Conservation (phyloP, 768 basidiomycete species). For the Boletus patriciae region DNA sequence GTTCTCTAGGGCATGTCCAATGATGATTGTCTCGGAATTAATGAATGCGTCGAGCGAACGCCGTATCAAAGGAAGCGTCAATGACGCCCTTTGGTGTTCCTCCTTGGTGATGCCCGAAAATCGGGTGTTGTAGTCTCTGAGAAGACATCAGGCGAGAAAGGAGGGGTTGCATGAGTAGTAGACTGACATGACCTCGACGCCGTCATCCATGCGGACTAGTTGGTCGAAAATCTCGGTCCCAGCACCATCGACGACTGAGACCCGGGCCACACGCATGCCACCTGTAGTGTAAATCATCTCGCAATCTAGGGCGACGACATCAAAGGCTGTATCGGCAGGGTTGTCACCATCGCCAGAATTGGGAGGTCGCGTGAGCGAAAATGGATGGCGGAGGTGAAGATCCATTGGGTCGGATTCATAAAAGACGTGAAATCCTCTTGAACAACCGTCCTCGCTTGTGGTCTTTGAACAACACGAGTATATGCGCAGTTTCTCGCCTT, state of each 20-base stretch:
- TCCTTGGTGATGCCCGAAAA: slow-evolving; percentile 80
- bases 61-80: slow-evolving; percentile 67
- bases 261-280: slow-evolving; percentile 86
- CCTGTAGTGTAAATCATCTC: slow-evolving; percentile 97
- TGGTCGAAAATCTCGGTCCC: slow-evolving; percentile 81
- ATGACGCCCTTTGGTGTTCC: slow-evolving; percentile 55
- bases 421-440: slow-evolving; percentile 86
- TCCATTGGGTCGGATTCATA: slow-evolving; percentile 66
- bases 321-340: slow-evolving; percentile 46
- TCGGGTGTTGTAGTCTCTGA: slow-evolving; percentile 88
- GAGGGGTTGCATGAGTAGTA: background rate
- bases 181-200: slow-evolving; percentile 72
- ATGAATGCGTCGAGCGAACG: slow-evolving; percentile 69
- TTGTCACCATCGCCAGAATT: background rate
- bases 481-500: slow-evolving; percentile 67
- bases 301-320: slow-evolving; percentile 90
- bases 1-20: slow-evolving; percentile 92
- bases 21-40: slow-evolving; percentile 77
- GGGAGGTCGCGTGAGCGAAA: slow-evolving; percentile 48
- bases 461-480: slow-evolving; percentile 80
- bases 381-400: slow-evolving; percentile 75
- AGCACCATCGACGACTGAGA: slow-evolving; percentile 81
- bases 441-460: slow-evolving; percentile 64
- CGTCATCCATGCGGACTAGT: slow-evolving; percentile 76
- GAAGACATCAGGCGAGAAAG: slow-evolving; percentile 2